Evolutionary conservation across 1,284 basidiomycete genomes (phyloP), one percentile per base, ranked within the genome.

Genomic region (Flammula alnicola): DNA sequence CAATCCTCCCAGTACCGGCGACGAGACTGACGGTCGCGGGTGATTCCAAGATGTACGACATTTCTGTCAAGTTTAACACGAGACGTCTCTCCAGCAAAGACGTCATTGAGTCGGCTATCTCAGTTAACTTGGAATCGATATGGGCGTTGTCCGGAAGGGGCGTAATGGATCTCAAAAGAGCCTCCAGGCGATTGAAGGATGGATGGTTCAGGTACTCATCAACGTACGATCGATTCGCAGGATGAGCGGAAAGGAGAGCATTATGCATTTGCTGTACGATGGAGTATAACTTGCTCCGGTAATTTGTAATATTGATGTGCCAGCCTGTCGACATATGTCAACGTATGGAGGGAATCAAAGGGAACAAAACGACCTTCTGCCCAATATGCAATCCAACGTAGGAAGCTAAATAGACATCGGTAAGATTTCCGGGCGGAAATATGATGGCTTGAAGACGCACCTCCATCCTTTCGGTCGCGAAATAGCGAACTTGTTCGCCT

Each of bases 321-420:
- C 55, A 57, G 5, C 55, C 55, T 54, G 19, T 9, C 8, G 38
- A 25, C 17, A 40, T 29, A 11, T 14, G 23, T 22, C 7, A 22
- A 14, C 22, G 30, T 10, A 25, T 8, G 12, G 11, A 5, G 9
- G 76, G 37, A 12, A 3, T 19, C 22, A 14, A 12, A 41, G 19
- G 2, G 32, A 27, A 12, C 2, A 5, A 36, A 42, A 2, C 14
- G 4, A 65, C 74, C 73, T 10, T 63, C 62, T 2, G 73, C 71
- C 74, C 74, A 76, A 45, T 63, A 76, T 1, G 73, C 72, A 1
- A 75, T 48, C 75, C 74, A 77, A 26, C 62, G 65, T 0, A 63
- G 57, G 3, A 76, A 55, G 37, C 75, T 77, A 23, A 7, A 33
- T 12, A 9, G 12, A 27, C 10, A 4, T 35, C 19, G 14, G 20